These are phyloP conservation scores for Calonectria pteridis DNA, from an alignment of 2,329 filamentous ascomycete species.

Conservation along the genomic window DNA sequence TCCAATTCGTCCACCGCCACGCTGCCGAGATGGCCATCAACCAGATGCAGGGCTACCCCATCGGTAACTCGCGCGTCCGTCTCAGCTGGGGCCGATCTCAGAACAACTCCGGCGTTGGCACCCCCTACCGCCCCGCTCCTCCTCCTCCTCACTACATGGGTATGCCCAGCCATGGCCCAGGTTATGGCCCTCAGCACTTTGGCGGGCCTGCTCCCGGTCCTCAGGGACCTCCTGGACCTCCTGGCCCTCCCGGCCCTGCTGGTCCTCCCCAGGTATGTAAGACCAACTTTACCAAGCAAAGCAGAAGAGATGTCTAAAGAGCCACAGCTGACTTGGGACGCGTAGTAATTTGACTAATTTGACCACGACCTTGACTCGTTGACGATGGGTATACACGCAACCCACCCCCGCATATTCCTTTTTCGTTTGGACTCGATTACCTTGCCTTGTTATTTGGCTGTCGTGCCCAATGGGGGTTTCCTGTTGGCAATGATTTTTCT, in stretches of 20 bases:
- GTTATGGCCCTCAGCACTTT: conserved; percentile 62
- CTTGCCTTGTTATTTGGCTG: conserved; percentile 42
- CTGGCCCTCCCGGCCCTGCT: conserved; percentile 52
- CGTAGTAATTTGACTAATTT: conserved; percentile 40
- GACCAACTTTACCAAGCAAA: neutral
- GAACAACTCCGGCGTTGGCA: conserved; percentile 99
- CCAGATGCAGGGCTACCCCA: conserved; percentile 99
- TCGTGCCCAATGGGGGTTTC: conserved; percentile 36
- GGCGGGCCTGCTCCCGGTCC: conserved; percentile 58
- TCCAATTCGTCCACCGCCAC: conserved; percentile 98
- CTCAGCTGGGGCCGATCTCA: conserved; percentile 98
- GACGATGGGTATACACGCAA: conserved; percentile 43
- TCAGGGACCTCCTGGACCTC: conserved; percentile 57
- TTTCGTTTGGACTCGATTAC: conserved; percentile 45
- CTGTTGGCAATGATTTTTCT: conserved; percentile 41
- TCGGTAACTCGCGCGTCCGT: conserved; percentile 97
- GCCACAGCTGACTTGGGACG: conserved; percentile 25
- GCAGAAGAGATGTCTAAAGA: neutral
- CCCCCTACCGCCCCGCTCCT: conserved; percentile 95
- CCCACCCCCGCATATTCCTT: conserved; percentile 35
- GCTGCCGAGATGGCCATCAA: conserved; percentile 99
- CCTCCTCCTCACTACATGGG: conserved; percentile 68
- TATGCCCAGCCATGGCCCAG: conserved; percentile 59
- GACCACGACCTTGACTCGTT: conserved; percentile 45
- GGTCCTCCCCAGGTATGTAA: conserved; percentile 57